Percentiles rank a stretch among this genome's conserved stretches.
Conservation (phyloP, 495 filamentous ascomycete species). For the Lineolata rhizophorae region DNA sequence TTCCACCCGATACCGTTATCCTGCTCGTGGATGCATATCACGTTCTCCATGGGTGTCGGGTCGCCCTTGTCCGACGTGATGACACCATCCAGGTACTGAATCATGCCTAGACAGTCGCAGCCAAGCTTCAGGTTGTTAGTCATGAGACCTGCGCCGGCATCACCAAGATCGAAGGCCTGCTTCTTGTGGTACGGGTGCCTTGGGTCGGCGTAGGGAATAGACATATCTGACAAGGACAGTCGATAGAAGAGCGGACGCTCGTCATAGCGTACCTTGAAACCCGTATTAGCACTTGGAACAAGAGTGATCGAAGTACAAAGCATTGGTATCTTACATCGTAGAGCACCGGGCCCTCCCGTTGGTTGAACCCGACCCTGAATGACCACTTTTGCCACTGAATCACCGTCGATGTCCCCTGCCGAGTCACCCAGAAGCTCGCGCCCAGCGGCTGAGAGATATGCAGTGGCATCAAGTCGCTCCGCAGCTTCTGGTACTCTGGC, state of each 20-base stretch:
- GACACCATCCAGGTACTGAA: slow-evolving; percentile 47
- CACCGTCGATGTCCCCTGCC: slow-evolving; percentile 21
- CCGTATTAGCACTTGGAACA: not conserved
- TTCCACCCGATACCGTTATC: slow-evolving; percentile 60
- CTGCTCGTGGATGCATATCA: slow-evolving; percentile 60
- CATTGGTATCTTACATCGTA: slow-evolving; percentile 27
- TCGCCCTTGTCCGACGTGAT: slow-evolving; percentile 33
- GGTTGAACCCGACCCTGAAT: slow-evolving; percentile 54
- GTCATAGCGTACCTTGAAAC: slow-evolving; percentile 34
- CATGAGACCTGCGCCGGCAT: slow-evolving; percentile 50
- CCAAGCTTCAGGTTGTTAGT: slow-evolving; percentile 46
- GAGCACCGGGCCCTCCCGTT: slow-evolving; percentile 44
- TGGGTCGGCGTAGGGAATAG: slow-evolving; percentile 56
- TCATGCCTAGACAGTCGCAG: slow-evolving; percentile 37
- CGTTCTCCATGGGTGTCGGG: slow-evolving; percentile 40
- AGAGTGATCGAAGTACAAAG: not conserved
- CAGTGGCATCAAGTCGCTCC: slow-evolving; percentile 47
- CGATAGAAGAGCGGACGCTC: slow-evolving; percentile 44
- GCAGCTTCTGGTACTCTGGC: slow-evolving; percentile 42
- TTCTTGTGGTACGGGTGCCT: slow-evolving; percentile 54
- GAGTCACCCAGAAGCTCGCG: slow-evolving; percentile 37
- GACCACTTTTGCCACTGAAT: slow-evolving; percentile 52
- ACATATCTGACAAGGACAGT: slow-evolving; percentile 52
- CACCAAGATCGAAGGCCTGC: slow-evolving; percentile 59
- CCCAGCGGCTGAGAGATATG: slow-evolving; percentile 60